Base-by-base conservation (phyloP, 2,329 filamentous ascomycete species). In the Fusarium begoniae region DNA sequence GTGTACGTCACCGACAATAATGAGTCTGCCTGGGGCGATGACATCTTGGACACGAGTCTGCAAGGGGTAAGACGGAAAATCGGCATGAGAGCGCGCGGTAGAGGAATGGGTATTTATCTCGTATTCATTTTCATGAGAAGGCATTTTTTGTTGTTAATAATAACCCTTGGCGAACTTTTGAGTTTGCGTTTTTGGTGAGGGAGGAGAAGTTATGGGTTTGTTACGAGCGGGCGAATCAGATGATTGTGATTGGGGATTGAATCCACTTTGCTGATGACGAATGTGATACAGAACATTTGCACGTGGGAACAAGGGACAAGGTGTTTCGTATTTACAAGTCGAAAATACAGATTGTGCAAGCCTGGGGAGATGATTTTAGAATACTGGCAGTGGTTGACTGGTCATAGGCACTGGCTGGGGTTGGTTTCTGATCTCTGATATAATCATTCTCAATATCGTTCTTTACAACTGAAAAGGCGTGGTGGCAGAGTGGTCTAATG, bases 1-100 rank as follows among this genome's bases (percentile, higher is more conserved):
- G 82, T 98, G 95, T 4, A 98, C 93, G 83, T 98, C 95, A 53
- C 95, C 95, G 35, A 98, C 86, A 63, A 98, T 87, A n/a, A 98
- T 45, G 2, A 78, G 38, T 40, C 70, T 72, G 24, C 56, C 58
- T 53, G 15, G 60, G 10, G 30, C 18, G 17, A 69, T 26, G 4
- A 66, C 35, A 28, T 65, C 41, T 13, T 50, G 43, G 10, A 74
- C 40, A 11, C 56, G 43, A 17, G n/a, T 43, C 15, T 41, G 40
- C 10, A 74, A 35, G 7, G 40, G 51, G 20, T 72, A 10, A 55
- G 67, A 50, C 5, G 58, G 22, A 22, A 32, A 8, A 3, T 22
- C 30, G 22, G 59, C n/a, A 5, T 14, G 14, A 22, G 20, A 54
- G 17, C 17, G 8, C 37, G 8, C 28, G 9, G 15, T 38, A 4